These are phyloP conservation scores for Mycena olivaceomarginata DNA, from an alignment of 768 basidiomycete genomes.

Conservation along the genomic window DNA sequence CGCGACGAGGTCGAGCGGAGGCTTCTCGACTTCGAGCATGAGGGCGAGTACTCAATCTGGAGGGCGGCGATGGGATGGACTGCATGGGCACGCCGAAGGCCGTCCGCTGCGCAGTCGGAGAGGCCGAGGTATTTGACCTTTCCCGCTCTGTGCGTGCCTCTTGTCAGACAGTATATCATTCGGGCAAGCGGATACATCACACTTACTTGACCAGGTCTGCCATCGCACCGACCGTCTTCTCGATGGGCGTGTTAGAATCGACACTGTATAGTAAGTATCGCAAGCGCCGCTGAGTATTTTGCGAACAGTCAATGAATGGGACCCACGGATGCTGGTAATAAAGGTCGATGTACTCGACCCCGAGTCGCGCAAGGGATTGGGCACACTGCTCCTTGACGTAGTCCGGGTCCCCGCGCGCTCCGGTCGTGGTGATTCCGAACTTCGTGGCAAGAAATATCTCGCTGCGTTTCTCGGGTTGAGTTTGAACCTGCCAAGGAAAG, in stretches of 20 bases:
- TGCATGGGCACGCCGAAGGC: constrained; percentile 57
- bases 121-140: constrained; percentile 59
- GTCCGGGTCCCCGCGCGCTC: neutral
- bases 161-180: neutral
- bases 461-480: too few species aligned
- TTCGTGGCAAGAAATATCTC: neutral
- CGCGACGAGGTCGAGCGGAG: constrained; percentile 48
- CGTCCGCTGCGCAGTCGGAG: constrained; percentile 54
- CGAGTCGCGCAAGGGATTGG: neutral
- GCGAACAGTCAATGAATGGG: neutral
- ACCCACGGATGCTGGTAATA: neutral
- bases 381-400: neutral
- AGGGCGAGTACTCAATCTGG: constrained; percentile 61
- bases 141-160: constrained; percentile 48
- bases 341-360: neutral
- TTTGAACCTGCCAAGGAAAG: neutral
- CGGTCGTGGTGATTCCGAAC: neutral
- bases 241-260: neutral
- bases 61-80: constrained; percentile 57
- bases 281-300: neutral
- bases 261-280: neutral
- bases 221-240: neutral
- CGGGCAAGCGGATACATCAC: neutral
- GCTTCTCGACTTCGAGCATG: constrained; percentile 48
- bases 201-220: neutral